Conservation (phyloP, 1,139 yeast species). For the Lodderomyces orthopsilosis region DNA sequence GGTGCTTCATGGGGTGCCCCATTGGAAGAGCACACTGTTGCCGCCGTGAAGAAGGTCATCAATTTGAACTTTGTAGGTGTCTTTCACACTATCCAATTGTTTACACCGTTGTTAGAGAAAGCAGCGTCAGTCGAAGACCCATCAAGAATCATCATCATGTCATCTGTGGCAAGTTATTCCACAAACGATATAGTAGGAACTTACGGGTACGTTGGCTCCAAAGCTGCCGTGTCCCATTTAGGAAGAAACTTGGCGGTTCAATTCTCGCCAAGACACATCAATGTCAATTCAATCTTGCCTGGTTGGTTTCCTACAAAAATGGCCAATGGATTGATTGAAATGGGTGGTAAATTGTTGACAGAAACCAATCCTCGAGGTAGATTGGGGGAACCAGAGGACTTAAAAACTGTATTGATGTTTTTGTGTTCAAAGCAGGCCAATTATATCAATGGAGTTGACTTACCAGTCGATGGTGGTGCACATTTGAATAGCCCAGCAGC, state of each 20-base stretch:
- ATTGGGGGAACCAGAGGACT: conserved; percentile 61
- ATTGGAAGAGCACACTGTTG: conserved; percentile 58
- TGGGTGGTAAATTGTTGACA: conserved; percentile 50
- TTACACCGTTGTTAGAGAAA: conserved; percentile 53
- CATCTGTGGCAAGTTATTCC: conserved; percentile 53
- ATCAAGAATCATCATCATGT: conserved; percentile 62
- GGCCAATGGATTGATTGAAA: conserved; percentile 63
- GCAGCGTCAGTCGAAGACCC: conserved; percentile 63
- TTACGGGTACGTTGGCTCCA: conserved; percentile 74
- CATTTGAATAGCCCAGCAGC: conserved; percentile 26
- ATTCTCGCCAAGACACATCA: conserved; percentile 62
- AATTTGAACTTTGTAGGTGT: conserved; percentile 68
- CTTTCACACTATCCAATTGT: conserved; percentile 62
- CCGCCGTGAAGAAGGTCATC: conserved; percentile 63
- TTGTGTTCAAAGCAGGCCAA: conserved; percentile 58
- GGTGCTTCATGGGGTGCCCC: conserved; percentile 82
- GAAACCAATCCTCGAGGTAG: conserved; percentile 61
- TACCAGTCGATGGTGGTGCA: conserved; percentile 73
- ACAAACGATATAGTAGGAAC: conserved; percentile 53
- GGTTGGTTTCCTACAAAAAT: conserved; percentile 79
- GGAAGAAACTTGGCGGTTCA: conserved; percentile 62
- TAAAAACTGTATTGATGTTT: conserved; percentile 58
- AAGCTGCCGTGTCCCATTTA: conserved; percentile 74
- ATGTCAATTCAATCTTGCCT: conserved; percentile 70
- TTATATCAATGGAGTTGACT: conserved; percentile 67